These are phyloP conservation scores for Vicia sativa DNA, from an alignment of 306 rosid species.

Conservation along the genomic window DNA sequence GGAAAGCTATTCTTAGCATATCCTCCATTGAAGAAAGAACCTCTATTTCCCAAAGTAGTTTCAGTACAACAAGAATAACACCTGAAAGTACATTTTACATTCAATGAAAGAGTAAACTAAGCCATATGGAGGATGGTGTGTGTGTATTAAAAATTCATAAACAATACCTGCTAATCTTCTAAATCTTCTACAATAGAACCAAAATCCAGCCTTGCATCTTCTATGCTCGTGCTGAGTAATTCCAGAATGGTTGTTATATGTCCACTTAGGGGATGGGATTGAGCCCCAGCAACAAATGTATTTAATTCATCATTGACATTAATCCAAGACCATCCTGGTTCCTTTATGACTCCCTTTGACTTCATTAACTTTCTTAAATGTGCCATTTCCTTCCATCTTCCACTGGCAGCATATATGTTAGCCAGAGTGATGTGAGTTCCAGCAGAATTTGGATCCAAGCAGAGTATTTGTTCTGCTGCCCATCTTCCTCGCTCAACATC, in stretches of 20 bases:
- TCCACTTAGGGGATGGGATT: slow-evolving; percentile 60
- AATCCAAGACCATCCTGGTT: slow-evolving; percentile 88
- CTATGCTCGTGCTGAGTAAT: slow-evolving; percentile 48
- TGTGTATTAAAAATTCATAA: background rate
- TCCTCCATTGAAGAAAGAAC: slow-evolving; percentile 64
- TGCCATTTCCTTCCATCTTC: slow-evolving; percentile 76
- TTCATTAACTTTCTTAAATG: slow-evolving; percentile 67
- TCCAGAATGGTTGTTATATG: slow-evolving; percentile 57
- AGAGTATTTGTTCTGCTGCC: slow-evolving; percentile 66
- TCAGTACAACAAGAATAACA: slow-evolving; percentile 46
- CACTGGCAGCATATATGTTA: slow-evolving; percentile 68
- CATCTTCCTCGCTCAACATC: slow-evolving; percentile 66
- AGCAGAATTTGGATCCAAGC: slow-evolving; percentile 63
- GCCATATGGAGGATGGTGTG: background rate
- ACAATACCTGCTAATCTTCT: slow-evolving; percentile 43
- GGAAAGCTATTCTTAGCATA: slow-evolving; percentile 62
- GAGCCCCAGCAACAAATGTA: slow-evolving; percentile 67
- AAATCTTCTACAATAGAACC: slow-evolving; percentile 38
- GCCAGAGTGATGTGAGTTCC: slow-evolving; percentile 75
- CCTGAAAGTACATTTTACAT: slow-evolving; percentile 11
- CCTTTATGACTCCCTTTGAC: slow-evolving; percentile 76
- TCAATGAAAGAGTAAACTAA: background rate
- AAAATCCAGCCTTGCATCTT: slow-evolving; percentile 41
- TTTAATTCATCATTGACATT: slow-evolving; percentile 56
- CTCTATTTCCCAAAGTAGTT: background rate